Conservation (phyloP, 805 yeast genomes). For the Starmerella vitae region DNA sequence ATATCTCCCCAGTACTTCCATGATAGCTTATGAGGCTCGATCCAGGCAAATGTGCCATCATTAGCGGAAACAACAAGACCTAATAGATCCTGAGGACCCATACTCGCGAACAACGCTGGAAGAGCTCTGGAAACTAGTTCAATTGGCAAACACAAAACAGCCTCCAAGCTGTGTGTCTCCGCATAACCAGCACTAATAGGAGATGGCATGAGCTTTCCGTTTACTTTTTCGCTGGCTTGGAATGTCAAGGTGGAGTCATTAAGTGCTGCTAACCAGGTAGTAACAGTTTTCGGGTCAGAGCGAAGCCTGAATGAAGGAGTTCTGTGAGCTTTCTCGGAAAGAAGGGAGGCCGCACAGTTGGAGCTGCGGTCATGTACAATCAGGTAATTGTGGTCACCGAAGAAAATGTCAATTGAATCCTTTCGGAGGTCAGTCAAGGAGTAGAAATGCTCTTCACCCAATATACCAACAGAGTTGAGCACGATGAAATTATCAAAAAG, state of each 20-base stretch:
- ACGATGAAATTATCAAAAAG: constrained; percentile 8
- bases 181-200: constrained; percentile 1
- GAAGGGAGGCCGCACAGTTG: neutral
- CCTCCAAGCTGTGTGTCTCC: constrained; percentile 2
- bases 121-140: neutral
- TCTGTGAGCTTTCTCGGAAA: neutral
- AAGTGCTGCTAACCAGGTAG: constrained; percentile 9
- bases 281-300: neutral
- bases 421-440: neutral
- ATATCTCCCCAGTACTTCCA: constrained; percentile 12
- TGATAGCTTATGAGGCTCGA: constrained; percentile 6
- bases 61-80: constrained; percentile 8
- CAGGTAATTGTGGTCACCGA: neutral
- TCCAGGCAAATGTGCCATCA: constrained; percentile 4
- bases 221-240: neutral
- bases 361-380: neutral
- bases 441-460: constrained; percentile 5
- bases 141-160: constrained; percentile 8
- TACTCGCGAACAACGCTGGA: constrained; percentile 2
- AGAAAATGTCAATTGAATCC: neutral
- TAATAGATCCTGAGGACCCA: constrained; percentile 12
- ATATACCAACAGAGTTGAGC: neutral
- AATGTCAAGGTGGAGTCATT: neutral
- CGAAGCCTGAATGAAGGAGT: neutral
- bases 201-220: neutral